Conservation (phyloP, 495 filamentous ascomycete genomes). For the Geoglossum glabrum region DNA sequence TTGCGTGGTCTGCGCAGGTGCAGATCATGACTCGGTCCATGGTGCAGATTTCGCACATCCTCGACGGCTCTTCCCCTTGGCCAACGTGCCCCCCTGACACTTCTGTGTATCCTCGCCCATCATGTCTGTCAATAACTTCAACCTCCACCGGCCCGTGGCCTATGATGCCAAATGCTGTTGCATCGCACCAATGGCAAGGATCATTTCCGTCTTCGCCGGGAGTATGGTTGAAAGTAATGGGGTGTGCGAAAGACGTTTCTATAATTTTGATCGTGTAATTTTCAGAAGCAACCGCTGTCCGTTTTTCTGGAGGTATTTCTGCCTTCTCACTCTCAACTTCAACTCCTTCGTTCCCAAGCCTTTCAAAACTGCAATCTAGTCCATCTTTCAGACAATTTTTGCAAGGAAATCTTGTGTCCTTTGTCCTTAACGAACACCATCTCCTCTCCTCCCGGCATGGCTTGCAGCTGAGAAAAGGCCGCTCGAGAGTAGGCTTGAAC, state of each 20-base stretch:
- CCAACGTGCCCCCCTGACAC: slow-evolving; percentile 16
- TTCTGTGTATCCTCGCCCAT: slow-evolving; percentile 17
- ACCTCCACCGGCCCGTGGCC: slow-evolving; percentile 17
- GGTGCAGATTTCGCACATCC: slow-evolving; percentile 23
- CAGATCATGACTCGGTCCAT: slow-evolving; percentile 16
- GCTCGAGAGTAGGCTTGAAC: slow-evolving; percentile 5
- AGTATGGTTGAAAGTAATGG: slow-evolving; percentile 20
- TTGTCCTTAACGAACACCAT: slow-evolving; percentile 4
- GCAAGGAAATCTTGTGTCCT: background rate
- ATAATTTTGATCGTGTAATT: background rate
- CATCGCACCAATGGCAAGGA: slow-evolving; percentile 23
- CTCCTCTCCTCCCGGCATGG: slow-evolving; percentile 5
- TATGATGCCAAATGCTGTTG: slow-evolving; percentile 18
- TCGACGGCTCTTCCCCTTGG: slow-evolving; percentile 15
- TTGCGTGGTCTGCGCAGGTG: slow-evolving; percentile 17
- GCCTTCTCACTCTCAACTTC: background rate
- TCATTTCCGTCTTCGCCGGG: slow-evolving; percentile 8
- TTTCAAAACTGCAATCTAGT: background rate
- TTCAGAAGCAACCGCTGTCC: too few species aligned
- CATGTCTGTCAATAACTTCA: slow-evolving; percentile 13
- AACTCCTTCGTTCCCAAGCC: too few species aligned
- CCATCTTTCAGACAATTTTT: background rate
- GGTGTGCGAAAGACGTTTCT: slow-evolving; percentile 20
- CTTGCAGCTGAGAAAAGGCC: slow-evolving; percentile 6
- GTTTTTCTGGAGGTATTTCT: background rate